phyloP scores from a whole-genome alignment of 2,329 filamentous ascomycete genomes.

The Talaromyces sp. region DNA sequence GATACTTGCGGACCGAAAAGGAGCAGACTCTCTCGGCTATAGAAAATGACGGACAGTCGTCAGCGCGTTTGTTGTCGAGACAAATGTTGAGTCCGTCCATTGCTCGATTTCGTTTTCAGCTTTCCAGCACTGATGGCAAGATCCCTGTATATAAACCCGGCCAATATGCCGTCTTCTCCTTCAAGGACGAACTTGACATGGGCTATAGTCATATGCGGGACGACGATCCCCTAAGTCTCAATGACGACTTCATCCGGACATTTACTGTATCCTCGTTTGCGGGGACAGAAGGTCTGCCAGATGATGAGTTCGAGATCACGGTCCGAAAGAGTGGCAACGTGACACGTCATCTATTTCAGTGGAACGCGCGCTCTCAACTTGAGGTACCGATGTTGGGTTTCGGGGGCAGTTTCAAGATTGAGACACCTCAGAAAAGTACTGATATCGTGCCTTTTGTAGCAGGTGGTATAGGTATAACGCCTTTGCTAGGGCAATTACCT shows the following conservation, averaged over 20 bases:
- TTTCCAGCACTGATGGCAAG: conserved; percentile 32
- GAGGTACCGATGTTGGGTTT: conserved; percentile 69
- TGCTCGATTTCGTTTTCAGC: conserved; percentile 59
- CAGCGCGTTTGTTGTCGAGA: conserved; percentile 57
- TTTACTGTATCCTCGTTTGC: conserved; percentile 72
- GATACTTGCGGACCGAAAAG: conserved; percentile 61
- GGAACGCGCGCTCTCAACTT: conserved; percentile 52
- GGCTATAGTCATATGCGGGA: conserved; percentile 84
- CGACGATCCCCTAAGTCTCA: conserved; percentile 71
- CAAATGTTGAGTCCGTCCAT: conserved; percentile 63
- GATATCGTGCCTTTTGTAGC: conserved; percentile 62
- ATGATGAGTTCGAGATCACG: conserved; percentile 66
- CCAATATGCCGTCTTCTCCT: conserved; percentile 74
- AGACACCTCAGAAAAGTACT: conserved; percentile 22
- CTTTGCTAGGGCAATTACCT: conserved; percentile 66
- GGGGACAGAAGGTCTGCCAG: conserved; percentile 27
- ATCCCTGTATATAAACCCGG: conserved; percentile 58
- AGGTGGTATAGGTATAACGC: conserved; percentile 79
- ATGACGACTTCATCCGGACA: conserved; percentile 78
- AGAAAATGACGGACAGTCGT: conserved; percentile 26
- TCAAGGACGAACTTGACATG: conserved; percentile 62
- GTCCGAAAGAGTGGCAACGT: conserved; percentile 65
- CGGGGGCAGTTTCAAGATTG: conserved; percentile 60
- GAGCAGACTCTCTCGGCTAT: conserved; percentile 19
- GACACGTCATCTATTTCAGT: conserved; percentile 61